phyloP scores from a whole-genome alignment of 73 alveolate species.

The Paramecium pentaurelia region DNA sequence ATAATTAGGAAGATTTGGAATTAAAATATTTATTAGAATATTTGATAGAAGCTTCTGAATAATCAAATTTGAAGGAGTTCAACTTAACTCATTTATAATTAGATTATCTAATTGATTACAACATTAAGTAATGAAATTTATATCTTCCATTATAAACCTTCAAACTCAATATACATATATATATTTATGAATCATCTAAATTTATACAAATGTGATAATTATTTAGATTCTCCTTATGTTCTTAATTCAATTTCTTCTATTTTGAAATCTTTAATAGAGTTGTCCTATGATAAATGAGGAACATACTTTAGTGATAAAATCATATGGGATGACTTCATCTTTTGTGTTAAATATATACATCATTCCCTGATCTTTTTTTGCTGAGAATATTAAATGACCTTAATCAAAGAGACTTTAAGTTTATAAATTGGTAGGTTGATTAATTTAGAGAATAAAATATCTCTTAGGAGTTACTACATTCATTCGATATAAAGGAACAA shows the following conservation, averaged over 20 bases:
- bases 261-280: background rate
- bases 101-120: slow-evolving; percentile 1
- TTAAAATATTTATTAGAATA: slow-evolving; percentile 71
- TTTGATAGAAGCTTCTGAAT: slow-evolving; percentile 57
- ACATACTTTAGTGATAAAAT: background rate
- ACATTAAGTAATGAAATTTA: background rate
- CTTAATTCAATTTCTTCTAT: slow-evolving; percentile 2
- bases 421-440: background rate
- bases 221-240: slow-evolving; percentile 11
- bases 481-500: background rate
- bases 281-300: background rate
- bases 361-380: slow-evolving; percentile 17
- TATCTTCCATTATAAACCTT: background rate
- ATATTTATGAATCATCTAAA: background rate
- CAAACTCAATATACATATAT: background rate
- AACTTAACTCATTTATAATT: slow-evolving; percentile 22
- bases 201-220: slow-evolving; percentile 3
- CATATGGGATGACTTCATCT: slow-evolving; percentile 34
- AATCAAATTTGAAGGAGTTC: slow-evolving; percentile 46
- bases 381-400: slow-evolving; percentile 18
- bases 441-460: background rate
- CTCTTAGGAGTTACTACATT: background rate
- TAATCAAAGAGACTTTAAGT: slow-evolving; percentile 6
- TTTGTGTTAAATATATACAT: background rate
- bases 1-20: slow-evolving; percentile 76